phyloP scores from a whole-genome alignment of 805 yeast genomes.

The Starmerella bombi region DNA sequence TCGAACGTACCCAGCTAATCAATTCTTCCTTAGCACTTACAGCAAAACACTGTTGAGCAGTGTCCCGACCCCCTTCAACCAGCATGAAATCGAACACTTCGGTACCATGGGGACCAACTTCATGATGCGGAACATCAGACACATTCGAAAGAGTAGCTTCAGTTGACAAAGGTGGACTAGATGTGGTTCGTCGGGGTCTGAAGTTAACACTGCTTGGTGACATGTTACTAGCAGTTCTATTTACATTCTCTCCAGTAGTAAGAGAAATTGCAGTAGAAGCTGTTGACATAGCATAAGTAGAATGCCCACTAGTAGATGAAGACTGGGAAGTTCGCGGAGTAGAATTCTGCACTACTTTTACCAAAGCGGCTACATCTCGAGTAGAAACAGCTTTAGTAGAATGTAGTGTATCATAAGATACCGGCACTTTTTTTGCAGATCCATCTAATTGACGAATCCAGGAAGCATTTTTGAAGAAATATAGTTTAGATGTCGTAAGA shows the following conservation, averaged over 20 bases:
- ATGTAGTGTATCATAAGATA: constrained; percentile 29
- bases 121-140: background rate
- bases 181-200: background rate
- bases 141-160: too few species aligned
- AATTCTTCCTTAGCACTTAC: constrained; percentile 36
- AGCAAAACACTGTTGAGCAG: constrained; percentile 30
- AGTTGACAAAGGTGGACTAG: background rate
- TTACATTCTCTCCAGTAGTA: too few species aligned
- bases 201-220: background rate
- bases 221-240: background rate
- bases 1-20: constrained; percentile 45
- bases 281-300: background rate
- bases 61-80: constrained; percentile 24
- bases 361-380: constrained; percentile 33
- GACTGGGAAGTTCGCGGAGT: background rate
- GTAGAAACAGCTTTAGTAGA: constrained; percentile 29
- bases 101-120: background rate
- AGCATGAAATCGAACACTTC: constrained; percentile 21
- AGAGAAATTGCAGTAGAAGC: background rate
- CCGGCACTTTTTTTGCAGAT: constrained; percentile 19
- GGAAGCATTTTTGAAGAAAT: constrained; percentile 29
- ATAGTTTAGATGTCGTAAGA: constrained; percentile 31
- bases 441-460: constrained; percentile 22
- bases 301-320: background rate
- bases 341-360: background rate